Percentiles rank a stretch among this genome's conserved stretches.
phyloP scores from a whole-genome alignment of 1,139 yeast species.

The Protomyces pachydermus region DNA sequence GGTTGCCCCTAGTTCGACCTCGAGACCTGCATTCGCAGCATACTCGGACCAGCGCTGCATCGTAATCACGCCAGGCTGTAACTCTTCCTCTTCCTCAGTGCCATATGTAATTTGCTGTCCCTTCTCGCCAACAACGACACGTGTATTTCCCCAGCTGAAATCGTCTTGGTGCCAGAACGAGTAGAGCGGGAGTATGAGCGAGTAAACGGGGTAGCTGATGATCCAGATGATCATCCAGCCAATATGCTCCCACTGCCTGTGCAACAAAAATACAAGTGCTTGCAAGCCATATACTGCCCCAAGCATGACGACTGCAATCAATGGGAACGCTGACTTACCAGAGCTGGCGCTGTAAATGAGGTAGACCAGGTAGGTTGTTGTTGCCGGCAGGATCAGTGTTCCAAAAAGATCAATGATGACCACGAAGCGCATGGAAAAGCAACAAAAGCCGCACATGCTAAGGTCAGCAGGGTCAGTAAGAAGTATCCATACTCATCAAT shows the following conservation, averaged over 20 bases:
- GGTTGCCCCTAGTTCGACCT: neutral
- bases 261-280: slow-evolving; percentile 39
- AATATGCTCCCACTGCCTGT: slow-evolving; percentile 42
- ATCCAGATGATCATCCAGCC: slow-evolving; percentile 43
- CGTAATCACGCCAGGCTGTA: slow-evolving; percentile 29
- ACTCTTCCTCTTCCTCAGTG: slow-evolving; percentile 27
- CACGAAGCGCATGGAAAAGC: slow-evolving; percentile 41
- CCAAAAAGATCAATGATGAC: slow-evolving; percentile 41
- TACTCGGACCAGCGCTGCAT: slow-evolving; percentile 32
- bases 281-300: slow-evolving; percentile 42
- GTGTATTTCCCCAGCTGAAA: slow-evolving; percentile 45
- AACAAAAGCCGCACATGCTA: slow-evolving; percentile 42
- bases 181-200: slow-evolving; percentile 40
- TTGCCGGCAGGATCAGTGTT: slow-evolving; percentile 41
- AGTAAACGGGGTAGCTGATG: slow-evolving; percentile 41
- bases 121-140: slow-evolving; percentile 43
- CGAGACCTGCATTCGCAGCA: neutral
- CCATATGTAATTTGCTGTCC: slow-evolving; percentile 36
- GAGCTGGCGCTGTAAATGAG: slow-evolving; percentile 40
- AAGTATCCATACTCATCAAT: slow-evolving; percentile 27
- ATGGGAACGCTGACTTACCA: slow-evolving; percentile 38
- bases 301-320: slow-evolving; percentile 40
- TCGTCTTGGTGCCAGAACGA: slow-evolving; percentile 44
- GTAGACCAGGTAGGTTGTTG: slow-evolving; percentile 40
- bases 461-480: neutral